Conservation (phyloP, 2,329 filamentous ascomycete species). For the Rhinocladiella similis region DNA sequence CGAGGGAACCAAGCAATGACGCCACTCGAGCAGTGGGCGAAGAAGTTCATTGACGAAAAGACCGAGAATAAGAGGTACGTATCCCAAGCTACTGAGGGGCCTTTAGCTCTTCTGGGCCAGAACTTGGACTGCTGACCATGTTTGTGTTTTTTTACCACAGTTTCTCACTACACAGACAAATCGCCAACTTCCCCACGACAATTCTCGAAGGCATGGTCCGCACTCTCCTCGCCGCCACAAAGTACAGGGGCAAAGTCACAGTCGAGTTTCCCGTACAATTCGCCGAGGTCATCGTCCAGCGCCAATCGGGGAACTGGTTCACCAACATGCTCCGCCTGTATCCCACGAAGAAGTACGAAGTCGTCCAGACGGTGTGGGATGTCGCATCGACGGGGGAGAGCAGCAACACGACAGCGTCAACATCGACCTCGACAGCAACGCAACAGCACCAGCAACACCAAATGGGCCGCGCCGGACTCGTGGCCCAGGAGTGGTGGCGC, state of each 20-base stretch:
- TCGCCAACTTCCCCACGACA: constrained; percentile 15
- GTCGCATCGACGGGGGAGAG: constrained; percentile 18
- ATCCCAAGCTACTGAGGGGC: not conserved
- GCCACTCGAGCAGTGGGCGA: constrained; percentile 27
- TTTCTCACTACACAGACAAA: constrained; percentile 20
- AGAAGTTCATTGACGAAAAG: constrained; percentile 29
- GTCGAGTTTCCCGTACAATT: constrained; percentile 30
- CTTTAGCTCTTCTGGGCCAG: not conserved
- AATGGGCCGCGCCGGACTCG: constrained; percentile 8
- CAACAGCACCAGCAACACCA: not conserved
- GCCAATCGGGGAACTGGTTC: constrained; percentile 30
- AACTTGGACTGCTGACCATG: no score
- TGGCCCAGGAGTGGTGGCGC: constrained; percentile 31
- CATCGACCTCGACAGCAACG: not conserved
- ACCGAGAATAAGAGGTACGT: constrained; percentile 23
- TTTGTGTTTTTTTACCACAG: constrained; percentile 3
- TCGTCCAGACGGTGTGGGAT: constrained; percentile 30
- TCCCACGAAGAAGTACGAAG: constrained; percentile 30
- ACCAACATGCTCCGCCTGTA: constrained; percentile 26
- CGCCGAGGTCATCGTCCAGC: constrained; percentile 25
- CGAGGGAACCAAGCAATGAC: constrained; percentile 3
- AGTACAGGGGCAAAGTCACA: constrained; percentile 30
- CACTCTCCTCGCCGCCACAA: constrained; percentile 30
- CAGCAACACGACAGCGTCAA: not conserved
- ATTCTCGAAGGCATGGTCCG: constrained; percentile 32